Conservation (phyloP, 2,329 filamentous ascomycete species). For the Chrysoporthe cubensis region DNA sequence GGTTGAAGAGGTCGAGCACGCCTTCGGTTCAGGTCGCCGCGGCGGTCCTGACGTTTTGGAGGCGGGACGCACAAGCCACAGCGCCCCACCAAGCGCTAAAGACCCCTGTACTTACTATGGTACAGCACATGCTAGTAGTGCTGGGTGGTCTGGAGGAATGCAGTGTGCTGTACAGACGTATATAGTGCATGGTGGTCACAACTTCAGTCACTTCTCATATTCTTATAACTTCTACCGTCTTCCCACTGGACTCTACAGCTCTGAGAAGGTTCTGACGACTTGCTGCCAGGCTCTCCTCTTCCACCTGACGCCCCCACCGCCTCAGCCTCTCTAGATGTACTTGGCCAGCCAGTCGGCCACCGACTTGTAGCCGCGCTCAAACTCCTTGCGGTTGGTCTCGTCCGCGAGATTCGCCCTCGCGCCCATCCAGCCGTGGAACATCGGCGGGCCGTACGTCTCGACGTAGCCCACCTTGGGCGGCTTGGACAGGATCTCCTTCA, state of each 20-base stretch:
- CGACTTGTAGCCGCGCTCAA: conserved; percentile 53
- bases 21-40: neutral
- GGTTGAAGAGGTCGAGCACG: neutral
- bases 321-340: conserved; percentile 32
- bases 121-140: too few relatives aligned
- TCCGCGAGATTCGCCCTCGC: conserved; percentile 52
- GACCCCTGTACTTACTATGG: neutral
- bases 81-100: conserved; percentile 13
- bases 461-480: conserved; percentile 46
- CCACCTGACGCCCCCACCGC: too few relatives aligned
- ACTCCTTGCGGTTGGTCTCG: conserved; percentile 50
- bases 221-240: neutral
- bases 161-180: too few relatives aligned
- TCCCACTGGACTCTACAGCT: neutral
- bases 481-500: conserved; percentile 47
- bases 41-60: conserved; percentile 6
- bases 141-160: too few relatives aligned
- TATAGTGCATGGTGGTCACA: too few relatives aligned
- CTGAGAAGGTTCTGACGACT: neutral
- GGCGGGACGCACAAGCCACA: conserved; percentile 24
- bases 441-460: conserved; percentile 50
- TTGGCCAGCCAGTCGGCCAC: conserved; percentile 48
- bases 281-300: neutral
- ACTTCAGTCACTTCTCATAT: neutral
- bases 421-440: conserved; percentile 65